Evolutionary conservation across 768 basidiomycete genomes (phyloP), one percentile per base, ranked within the genome.

Genomic region (Leccinum subgranulosum): DNA sequence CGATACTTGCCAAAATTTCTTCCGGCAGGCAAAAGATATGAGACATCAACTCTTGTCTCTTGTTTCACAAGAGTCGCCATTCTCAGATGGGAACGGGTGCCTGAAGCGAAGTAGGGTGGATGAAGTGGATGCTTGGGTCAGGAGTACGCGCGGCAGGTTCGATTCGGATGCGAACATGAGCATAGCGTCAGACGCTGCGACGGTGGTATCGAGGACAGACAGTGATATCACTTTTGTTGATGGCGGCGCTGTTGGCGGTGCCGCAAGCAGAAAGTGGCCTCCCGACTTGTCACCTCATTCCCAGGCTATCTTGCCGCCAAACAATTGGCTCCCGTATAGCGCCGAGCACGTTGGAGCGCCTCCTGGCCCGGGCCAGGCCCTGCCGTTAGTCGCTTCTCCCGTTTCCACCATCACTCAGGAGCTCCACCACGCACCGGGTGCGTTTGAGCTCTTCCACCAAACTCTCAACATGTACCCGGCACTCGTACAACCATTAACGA

Each of bases 151-250:
- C 58, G 54, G 45, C 59, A 59, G 65, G 57, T 57, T 59, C 54
- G 25, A 34, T 55, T 67, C 64, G 14, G 48, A 41, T n/a, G n/a
- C 49, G 47, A 57, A 54, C 59, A 47, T 49, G 45, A 19, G 19
- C 8, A 53, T 52, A 36, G 46, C 49, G 23, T 59, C 66, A 33
- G 66, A 64, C 4, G 15, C 39, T n/a, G 39, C 39, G n/a, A 21
- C 45, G 21, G 45, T 46, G 21, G 47, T 28, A 29, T 59, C 64
- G 53, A 51, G 66, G 52, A 60, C 48, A 47, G 71, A 73, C 49
- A 64, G 67, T 51, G 71, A 71, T 39, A 53, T 57, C 54, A 66
- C 69, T 1, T 51, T 68, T 36, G 61, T 66, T 50, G 70, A 69
- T 49, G 51, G 49, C 31, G 51, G 49, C 31, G 31, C 31, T 33